A percentile compares a stretch with the other conserved stretches of the same genome.
phyloP scores from a whole-genome alignment of 169 alveolate genomes.

The Theileria sp. region DNA sequence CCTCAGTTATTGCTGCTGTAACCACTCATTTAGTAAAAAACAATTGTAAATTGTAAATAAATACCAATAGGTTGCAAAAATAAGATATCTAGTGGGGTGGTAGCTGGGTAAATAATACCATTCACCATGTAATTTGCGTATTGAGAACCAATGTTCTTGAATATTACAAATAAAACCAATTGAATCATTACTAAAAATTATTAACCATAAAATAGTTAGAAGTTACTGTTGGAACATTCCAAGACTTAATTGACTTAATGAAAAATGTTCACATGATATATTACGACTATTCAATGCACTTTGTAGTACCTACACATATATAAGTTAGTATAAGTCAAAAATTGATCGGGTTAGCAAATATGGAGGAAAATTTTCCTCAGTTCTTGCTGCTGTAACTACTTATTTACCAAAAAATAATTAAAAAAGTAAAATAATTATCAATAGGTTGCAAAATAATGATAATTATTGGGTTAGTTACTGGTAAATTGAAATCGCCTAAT shows the following conservation, averaged over 20 bases:
- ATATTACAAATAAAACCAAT: constrained; percentile 51
- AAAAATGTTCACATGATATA: constrained; percentile 35
- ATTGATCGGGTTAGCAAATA: no score
- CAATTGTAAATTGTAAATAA: no score
- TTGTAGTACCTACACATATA: constrained; percentile 43
- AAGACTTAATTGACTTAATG: constrained; percentile 36
- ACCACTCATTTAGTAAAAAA: no score
- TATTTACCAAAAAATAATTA: neutral
- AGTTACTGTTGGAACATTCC: constrained; percentile 46
- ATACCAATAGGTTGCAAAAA: no score
- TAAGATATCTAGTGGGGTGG: no score
- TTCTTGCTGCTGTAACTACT: neutral
- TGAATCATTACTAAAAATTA: constrained; percentile 5
- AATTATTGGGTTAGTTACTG: constrained; percentile 19
- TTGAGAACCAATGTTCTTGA: constrained; percentile 54
- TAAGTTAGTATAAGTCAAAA: no score
- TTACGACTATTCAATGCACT: constrained; percentile 41
- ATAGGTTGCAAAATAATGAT: no score
- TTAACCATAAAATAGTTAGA: neutral
- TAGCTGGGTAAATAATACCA: neutral
- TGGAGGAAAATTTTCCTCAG: neutral
- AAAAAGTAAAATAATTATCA: no score
- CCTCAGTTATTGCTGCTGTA: no score
- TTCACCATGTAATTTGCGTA: constrained; percentile 39
- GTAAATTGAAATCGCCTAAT: constrained; percentile 53